A percentile compares a stretch with the other conserved stretches of the same genome.
These are phyloP conservation scores for Berberis vulgaris DNA, from an alignment of 164 flowering plant species.

Conservation along the genomic window DNA sequence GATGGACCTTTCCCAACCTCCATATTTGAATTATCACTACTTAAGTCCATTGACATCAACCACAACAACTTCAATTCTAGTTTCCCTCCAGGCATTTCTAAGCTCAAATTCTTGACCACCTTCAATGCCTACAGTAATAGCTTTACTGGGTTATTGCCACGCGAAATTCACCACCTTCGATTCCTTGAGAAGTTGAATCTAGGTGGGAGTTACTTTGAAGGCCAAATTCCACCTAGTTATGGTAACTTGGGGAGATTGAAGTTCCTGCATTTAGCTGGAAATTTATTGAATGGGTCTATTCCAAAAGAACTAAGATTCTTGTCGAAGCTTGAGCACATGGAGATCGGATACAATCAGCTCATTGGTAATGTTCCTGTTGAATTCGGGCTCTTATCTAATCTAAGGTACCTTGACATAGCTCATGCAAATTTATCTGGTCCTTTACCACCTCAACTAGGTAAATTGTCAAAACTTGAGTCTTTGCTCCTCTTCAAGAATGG, in stretches of 20 bases:
- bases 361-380: constrained; percentile 40
- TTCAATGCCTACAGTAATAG: constrained; percentile 78
- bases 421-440: constrained; percentile 42
- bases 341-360: constrained; percentile 72
- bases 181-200: constrained; percentile 62
- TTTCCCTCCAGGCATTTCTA: constrained; percentile 65
- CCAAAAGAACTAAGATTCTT: constrained; percentile 50
- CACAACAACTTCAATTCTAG: constrained; percentile 59
- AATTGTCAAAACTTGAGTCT: constrained; percentile 39
- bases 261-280: constrained; percentile 61
- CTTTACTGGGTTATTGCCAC: constrained; percentile 67
- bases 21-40: constrained; percentile 42
- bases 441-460: constrained; percentile 41
- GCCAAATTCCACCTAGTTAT: constrained; percentile 46
- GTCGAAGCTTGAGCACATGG: constrained; percentile 46
- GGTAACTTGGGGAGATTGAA: constrained; percentile 42
- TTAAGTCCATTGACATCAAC: constrained; percentile 61
- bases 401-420: constrained; percentile 64
- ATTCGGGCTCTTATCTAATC: constrained; percentile 30
- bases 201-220: constrained; percentile 88
- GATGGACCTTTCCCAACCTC: constrained; percentile 48
- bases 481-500: constrained; percentile 57
- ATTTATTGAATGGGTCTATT: constrained; percentile 42
- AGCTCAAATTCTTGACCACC: constrained; percentile 34
- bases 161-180: constrained; percentile 33